Evolutionary conservation across 208 protist species (phyloP), one percentile per base, ranked within the genome.

Genomic region (Leishmania arabica): DNA sequence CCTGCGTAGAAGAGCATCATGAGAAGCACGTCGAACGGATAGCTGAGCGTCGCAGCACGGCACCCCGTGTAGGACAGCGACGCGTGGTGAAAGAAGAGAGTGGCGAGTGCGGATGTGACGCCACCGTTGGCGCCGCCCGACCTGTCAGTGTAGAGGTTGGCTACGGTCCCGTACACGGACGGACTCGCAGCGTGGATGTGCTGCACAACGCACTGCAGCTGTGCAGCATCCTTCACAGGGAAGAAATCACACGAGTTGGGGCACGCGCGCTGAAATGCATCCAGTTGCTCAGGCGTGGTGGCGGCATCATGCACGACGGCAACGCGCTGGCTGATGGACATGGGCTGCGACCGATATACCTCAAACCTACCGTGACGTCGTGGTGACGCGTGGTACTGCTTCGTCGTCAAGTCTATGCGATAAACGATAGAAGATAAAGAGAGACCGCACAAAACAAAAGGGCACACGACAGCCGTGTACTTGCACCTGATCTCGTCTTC

Each of bases 1-100:
- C 84, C 85, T 11, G 91, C 93, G 85, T 97, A 97, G 77, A 79
- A 88, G 37, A 90, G 85, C 88, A 95, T 93, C 93, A 97, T 95
- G 58, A 95, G 84, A 15, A 97, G 80, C 53, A 89, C 68, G 65
- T 95, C 92, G 7, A 92, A 84, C 15, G 93, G 75, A 53, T 95
- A 91, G 64, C 79, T 79, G 5, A 97, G 88, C 3, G 82, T 74
- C 21, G 70, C 75, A 5, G 88, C 79, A n/a, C 87, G 87, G 84
- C 92, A 95, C 1, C 93, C 91, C 7, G 82, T 90, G 78, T 92
- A 92, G 8, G 84, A 72, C 13, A 94, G 49, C 11, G 74, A 78
- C 19, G 58, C 60, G 7, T 88, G 84, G 3, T 92, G 87, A 53
- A 94, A 82, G 9, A 95, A 79, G 34, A 87, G 70, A 8, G 93